Evolutionary conservation across 2,329 filamentous ascomycete species (phyloP).

Genomic region (Hansfordia pulvinata): DNA sequence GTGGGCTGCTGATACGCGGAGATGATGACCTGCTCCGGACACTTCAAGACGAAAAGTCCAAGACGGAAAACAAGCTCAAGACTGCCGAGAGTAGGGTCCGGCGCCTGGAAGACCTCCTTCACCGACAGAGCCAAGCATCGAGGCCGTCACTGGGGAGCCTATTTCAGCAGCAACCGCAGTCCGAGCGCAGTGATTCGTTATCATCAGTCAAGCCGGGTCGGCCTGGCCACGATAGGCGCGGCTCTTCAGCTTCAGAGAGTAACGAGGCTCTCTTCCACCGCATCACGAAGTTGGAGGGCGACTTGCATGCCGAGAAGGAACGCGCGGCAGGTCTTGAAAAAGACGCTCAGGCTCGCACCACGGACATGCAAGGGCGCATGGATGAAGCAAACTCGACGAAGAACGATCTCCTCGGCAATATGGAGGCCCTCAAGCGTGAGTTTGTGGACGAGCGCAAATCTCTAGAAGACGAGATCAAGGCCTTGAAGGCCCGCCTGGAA

Average conservation of each 20-base stretch:
- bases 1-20: slow-evolving; percentile 72
- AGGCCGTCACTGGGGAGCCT: slow-evolving; percentile 38
- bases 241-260: slow-evolving; percentile 27
- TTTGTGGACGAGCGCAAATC: slow-evolving; percentile 76
- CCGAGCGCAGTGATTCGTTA: slow-evolving; percentile 34
- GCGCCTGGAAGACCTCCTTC: slow-evolving; percentile 81
- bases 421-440: slow-evolving; percentile 82
- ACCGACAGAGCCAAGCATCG: slow-evolving; percentile 58
- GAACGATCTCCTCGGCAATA: slow-evolving; percentile 84
- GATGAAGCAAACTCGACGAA: slow-evolving; percentile 87
- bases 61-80: slow-evolving; percentile 59
- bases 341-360: slow-evolving; percentile 46
- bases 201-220: slow-evolving; percentile 31
- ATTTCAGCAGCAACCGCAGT: slow-evolving; percentile 36
- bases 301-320: slow-evolving; percentile 63
- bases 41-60: slow-evolving; percentile 72
- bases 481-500: slow-evolving; percentile 64
- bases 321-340: slow-evolving; percentile 52
- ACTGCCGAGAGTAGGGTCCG: slow-evolving; percentile 84
- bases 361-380: slow-evolving; percentile 52
- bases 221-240: slow-evolving; percentile 26
- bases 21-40: slow-evolving; percentile 68
- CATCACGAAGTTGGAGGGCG: slow-evolving; percentile 57
- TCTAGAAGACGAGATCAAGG: slow-evolving; percentile 67
- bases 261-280: slow-evolving; percentile 31